Evolutionary conservation across 345 rosid genomes (phyloP).

Genomic region (Corchorus olitorius): DNA sequence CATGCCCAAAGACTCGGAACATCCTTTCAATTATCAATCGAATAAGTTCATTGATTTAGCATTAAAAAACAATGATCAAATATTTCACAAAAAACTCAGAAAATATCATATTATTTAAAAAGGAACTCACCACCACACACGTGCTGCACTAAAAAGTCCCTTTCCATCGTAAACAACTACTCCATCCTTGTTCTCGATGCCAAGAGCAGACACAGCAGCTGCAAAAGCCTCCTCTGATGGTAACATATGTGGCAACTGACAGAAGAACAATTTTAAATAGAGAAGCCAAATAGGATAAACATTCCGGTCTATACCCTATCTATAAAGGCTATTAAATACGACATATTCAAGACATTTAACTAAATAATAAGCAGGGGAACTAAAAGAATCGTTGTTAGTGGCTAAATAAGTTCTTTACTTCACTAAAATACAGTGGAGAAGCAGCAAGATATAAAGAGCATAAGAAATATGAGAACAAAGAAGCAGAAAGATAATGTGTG

Average conservation of each 20-base stretch:
- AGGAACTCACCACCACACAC: constrained; percentile 95
- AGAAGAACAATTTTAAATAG: constrained; percentile 22
- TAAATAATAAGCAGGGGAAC: not conserved
- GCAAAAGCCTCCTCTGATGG: constrained; percentile 98
- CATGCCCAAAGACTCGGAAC: constrained; percentile 95
- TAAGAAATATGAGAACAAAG: not conserved
- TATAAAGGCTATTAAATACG: not conserved
- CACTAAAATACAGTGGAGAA: not conserved
- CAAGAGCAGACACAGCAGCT: constrained; percentile 95
- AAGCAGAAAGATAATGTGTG: not conserved
- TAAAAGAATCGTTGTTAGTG: not conserved
- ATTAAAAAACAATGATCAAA: not conserved
- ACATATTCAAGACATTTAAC: no score
- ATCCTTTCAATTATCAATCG: constrained; percentile 55
- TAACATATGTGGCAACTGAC: constrained; percentile 95
- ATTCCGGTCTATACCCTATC: not conserved
- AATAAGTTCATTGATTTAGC: constrained; percentile 19
- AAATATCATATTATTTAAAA: constrained; percentile 10
- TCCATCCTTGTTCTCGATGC: constrained; percentile 83
- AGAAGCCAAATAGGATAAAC: constrained; percentile 2
- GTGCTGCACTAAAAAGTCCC: constrained; percentile 98
- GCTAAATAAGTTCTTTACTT: no score
- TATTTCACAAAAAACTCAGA: not conserved
- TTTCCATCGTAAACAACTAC: constrained; percentile 97
- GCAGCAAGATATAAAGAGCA: not conserved